phyloP scores from a whole-genome alignment of 2,329 filamentous ascomycete genomes.

The Fulvia fulva region DNA sequence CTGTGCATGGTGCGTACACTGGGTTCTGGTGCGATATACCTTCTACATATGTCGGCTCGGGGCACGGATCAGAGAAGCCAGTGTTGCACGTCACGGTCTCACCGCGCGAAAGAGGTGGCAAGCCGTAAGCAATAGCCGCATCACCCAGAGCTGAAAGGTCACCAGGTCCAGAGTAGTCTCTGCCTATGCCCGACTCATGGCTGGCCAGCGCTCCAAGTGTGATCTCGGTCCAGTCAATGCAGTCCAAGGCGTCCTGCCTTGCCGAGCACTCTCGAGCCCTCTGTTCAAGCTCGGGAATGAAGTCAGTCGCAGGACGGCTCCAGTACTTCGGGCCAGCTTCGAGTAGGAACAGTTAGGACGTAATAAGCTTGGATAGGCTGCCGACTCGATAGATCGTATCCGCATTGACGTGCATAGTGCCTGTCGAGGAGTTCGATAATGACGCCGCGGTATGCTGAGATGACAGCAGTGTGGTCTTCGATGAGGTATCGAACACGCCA shows the following conservation, averaged over 20 bases:
- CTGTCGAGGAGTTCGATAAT: background rate
- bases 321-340: slow-evolving; percentile 31
- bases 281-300: slow-evolving; percentile 39
- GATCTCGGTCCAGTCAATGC: slow-evolving; percentile 45
- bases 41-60: background rate
- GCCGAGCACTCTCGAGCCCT: slow-evolving; percentile 24
- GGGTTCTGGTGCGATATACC: slow-evolving; percentile 1
- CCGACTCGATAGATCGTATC: slow-evolving; percentile 14
- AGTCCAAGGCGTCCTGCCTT: slow-evolving; percentile 27
- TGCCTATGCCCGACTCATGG: slow-evolving; percentile 43
- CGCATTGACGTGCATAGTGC: slow-evolving; percentile 6
- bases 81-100: background rate
- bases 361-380: slow-evolving; percentile 22
- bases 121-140: background rate
- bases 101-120: background rate
- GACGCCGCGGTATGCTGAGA: background rate
- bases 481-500: background rate
- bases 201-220: slow-evolving; percentile 44
- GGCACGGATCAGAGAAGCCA: background rate
- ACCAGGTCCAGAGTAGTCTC: background rate
- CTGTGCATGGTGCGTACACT: slow-evolving; percentile 1
- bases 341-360: slow-evolving; percentile 39
- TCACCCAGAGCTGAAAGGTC: background rate
- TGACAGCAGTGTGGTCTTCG: background rate
- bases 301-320: slow-evolving; percentile 45